Base-by-base conservation (phyloP, 371 early-diverging fungal genomes). In the Dichotomocladium elegans region DNA sequence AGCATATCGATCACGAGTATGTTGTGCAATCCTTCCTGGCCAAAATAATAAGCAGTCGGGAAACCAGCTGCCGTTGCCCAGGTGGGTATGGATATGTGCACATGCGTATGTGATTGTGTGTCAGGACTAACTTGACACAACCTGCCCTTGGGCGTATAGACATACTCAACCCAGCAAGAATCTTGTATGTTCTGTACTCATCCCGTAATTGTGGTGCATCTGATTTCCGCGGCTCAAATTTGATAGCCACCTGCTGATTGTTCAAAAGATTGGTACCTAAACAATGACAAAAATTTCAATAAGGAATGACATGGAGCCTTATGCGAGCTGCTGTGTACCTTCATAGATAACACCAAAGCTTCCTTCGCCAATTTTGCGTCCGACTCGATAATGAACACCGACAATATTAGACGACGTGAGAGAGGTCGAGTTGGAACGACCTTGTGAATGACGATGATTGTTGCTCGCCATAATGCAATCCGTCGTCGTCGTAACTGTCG, bases 261-360 rank as follows among this genome's bases (percentile, higher is more conserved):
- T 85, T 88, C 14, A 88, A 65, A 46, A 93, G 72, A 56, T 82
- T 82, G 52, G 64, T 60, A 29, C 66, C 69, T 66, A 61, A n/a
- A n/a, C n/a, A n/a, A n/a, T n/a, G n/a, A n/a, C n/a, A n/a, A n/a
- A n/a, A n/a, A n/a, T n/a, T n/a, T n/a, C n/a, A n/a, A n/a, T n/a
- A n/a, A 26, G 33, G 10, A 34, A 15, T 17, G 19, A 7, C 30
- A 28, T 17, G 57, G 61, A 46, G n/a, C n/a, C n/a, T n/a, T n/a
- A n/a, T n/a, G 8, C 37, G 37, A n/a, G 37, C n/a, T 37, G 15
- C 17, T 14, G 4, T 17, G 37, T 80, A 90, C 96, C 96, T 85
- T 95, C 94, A 72, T 94, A 96, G 61, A 96, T 94, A 66, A 93
- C 86, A 40, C 96, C 96, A 79, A 96, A 96, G 59, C 86, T 86